Conservation (phyloP, 2,329 filamentous ascomycete genomes). For the Lomentospora prolificans region DNA sequence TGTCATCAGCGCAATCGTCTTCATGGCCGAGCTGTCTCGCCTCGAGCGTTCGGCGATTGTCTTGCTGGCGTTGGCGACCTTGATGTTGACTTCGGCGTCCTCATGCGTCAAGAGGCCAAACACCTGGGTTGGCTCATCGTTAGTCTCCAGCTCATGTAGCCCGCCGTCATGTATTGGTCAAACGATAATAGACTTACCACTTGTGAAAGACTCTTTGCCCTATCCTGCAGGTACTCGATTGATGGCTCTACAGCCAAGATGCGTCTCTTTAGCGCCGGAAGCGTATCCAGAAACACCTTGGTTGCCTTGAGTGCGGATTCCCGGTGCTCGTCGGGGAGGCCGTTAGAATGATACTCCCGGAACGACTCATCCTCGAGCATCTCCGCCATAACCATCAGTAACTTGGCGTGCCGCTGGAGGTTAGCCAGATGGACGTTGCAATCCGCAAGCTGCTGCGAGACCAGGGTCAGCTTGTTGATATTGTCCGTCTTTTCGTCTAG, state of each 20-base stretch:
- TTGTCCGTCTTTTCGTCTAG: background rate
- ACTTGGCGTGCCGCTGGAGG: conserved; percentile 9
- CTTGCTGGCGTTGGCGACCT: conserved; percentile 1
- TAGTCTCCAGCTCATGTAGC: too few species aligned
- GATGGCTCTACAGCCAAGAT: conserved; percentile 7
- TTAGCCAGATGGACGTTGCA: conserved; percentile 10
- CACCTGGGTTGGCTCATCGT: background rate
- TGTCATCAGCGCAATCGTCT: conserved; percentile 10
- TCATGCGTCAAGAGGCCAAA: conserved; percentile 10
- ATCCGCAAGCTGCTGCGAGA: conserved; percentile 9
- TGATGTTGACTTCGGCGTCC: conserved; percentile 9
- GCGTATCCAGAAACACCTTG: background rate
- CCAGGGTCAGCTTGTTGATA: conserved; percentile 8
- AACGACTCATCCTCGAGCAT: background rate
- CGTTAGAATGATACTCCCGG: background rate
- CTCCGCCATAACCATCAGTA: conserved; percentile 6
- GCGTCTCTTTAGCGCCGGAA: conserved; percentile 8
- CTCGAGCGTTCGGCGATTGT: background rate
- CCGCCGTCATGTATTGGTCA: too few species aligned
- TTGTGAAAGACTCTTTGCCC: conserved; percentile 9
- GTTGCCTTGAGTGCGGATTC: background rate
- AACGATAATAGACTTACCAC: conserved; percentile 5
- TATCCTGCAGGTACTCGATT: conserved; percentile 8
- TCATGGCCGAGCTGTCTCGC: conserved; percentile 9
- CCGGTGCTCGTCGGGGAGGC: background rate